Percentiles rank a stretch among this genome's conserved stretches.
These are phyloP conservation scores for Mucor plumbeus DNA, from an alignment of 371 early-diverging fungal genomes.

Conservation along the genomic window DNA sequence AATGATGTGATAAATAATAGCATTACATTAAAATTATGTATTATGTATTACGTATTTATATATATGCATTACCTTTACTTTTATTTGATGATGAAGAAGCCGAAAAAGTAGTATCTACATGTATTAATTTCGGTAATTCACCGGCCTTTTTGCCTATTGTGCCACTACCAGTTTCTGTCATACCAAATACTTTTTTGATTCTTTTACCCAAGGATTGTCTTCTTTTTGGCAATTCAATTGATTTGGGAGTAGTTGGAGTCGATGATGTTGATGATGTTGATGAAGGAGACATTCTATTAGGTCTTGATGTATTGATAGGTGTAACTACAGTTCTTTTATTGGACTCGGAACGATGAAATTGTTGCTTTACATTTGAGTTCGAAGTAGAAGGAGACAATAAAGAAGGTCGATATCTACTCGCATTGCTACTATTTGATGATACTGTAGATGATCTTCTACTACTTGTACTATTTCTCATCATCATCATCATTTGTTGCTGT, in stretches of 20 bases:
- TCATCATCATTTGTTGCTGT: constrained; percentile 31
- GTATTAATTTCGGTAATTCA: constrained; percentile 11
- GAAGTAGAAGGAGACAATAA: constrained; percentile 21
- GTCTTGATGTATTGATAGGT: constrained; percentile 1
- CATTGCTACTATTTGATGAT: constrained; percentile 12
- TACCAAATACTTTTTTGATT: constrained; percentile 29
- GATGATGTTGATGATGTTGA: constrained; percentile 3
- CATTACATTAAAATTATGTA: no score
- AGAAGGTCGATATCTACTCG: constrained; percentile 7
- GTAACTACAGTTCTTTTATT: not conserved
- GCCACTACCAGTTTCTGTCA: constrained; percentile 2
- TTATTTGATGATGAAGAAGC: not conserved
- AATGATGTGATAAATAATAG: not conserved
- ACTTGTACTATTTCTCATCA: constrained; percentile 23
- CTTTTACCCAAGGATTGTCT: constrained; percentile 32
- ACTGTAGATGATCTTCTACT: constrained; percentile 21
- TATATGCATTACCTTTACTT: not conserved
- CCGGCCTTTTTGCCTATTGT: constrained; percentile 4
- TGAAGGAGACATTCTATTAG: constrained; percentile 5
- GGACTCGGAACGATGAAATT: not conserved
- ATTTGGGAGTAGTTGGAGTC: not conserved
- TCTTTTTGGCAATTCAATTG: constrained; percentile 22
- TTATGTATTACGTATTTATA: not conserved
- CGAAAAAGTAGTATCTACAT: constrained; percentile 5
- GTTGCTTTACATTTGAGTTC: constrained; percentile 13